A percentile compares a stretch with the other conserved stretches of the same genome.
phyloP scores from a whole-genome alignment of 768 basidiomycete genomes.

The Cystofilobasidium ferigula region DNA sequence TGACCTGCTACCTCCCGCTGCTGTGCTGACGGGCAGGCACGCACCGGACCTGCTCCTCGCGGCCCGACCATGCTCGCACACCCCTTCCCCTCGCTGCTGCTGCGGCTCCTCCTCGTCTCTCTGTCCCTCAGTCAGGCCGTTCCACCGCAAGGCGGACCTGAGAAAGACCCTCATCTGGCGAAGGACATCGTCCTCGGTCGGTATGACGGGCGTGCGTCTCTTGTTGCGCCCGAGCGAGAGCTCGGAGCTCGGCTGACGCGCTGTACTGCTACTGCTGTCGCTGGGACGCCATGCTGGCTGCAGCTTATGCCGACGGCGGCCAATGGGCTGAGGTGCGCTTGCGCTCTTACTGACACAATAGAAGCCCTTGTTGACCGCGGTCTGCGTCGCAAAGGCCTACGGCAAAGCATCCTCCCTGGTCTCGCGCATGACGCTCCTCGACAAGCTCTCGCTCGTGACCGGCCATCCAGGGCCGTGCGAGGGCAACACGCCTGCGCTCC shows the following conservation, averaged over 20 bases:
- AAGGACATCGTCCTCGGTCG: not conserved
- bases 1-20: too few species aligned
- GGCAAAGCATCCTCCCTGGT: slow-evolving; percentile 12
- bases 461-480: slow-evolving; percentile 10
- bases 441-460: slow-evolving; percentile 12
- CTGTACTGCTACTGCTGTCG: not conserved
- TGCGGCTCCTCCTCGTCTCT: too few species aligned
- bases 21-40: too few species aligned
- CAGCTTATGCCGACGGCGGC: not conserved
- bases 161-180: not conserved
- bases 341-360: not conserved
- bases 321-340: not conserved
- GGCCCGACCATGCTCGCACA: too few species aligned
- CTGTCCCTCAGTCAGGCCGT: too few species aligned
- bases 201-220: not conserved
- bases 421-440: slow-evolving; percentile 17
- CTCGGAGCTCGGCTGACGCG: too few species aligned
- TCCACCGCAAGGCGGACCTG: not conserved
- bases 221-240: not conserved
- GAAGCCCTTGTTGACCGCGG: not conserved
- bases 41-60: too few species aligned
- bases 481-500: slow-evolving; percentile 6
- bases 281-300: not conserved
- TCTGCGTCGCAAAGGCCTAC: slow-evolving; percentile 3
- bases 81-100: too few species aligned